Evolutionary conservation across 768 basidiomycete species (phyloP).

Genomic region (Hericium coralloides): DNA sequence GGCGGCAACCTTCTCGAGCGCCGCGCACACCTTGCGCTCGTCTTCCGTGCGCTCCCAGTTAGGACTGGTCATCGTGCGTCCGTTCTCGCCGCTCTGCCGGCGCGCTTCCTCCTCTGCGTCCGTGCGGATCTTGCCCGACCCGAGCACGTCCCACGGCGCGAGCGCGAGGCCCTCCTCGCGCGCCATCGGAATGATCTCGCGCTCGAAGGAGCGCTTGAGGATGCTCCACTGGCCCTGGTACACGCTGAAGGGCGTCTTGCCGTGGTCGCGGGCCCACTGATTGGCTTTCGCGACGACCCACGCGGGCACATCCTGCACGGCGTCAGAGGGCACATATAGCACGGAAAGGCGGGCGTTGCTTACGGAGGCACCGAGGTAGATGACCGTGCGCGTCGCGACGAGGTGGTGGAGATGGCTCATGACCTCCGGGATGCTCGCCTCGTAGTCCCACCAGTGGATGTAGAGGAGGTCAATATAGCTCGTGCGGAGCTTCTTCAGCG

Average conservation of each 20-base stretch:
- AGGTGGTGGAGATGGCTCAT: too few species aligned
- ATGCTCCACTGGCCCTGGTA: constrained; percentile 31
- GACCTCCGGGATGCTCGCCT: too few species aligned
- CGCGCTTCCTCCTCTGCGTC: constrained; percentile 26
- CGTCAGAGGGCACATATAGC: too few species aligned
- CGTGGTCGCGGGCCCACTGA: constrained; percentile 28
- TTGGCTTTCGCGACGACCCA: constrained; percentile 31
- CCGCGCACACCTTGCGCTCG: not conserved
- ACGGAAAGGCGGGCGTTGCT: too few species aligned
- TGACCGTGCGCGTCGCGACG: too few species aligned
- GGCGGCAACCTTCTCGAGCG: constrained; percentile 21
- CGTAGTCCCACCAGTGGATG: too few species aligned
- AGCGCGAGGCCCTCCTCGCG: constrained; percentile 23
- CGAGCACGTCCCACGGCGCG: constrained; percentile 33
- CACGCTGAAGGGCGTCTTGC: constrained; percentile 33
- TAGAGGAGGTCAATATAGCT: not conserved
- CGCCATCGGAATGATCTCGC: constrained; percentile 31
- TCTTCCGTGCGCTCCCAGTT: constrained; percentile 1
- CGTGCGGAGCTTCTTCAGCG: too few species aligned
- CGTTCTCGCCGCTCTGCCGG: constrained; percentile 23
- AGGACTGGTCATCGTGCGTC: constrained; percentile 16
- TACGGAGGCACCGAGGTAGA: too few species aligned
- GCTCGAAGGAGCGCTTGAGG: constrained; percentile 31
- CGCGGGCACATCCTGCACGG: constrained; percentile 22
- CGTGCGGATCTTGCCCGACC: constrained; percentile 28